Conservation (phyloP, 2,329 filamentous ascomycete genomes). For the Cucurbitaria berberidis region DNA sequence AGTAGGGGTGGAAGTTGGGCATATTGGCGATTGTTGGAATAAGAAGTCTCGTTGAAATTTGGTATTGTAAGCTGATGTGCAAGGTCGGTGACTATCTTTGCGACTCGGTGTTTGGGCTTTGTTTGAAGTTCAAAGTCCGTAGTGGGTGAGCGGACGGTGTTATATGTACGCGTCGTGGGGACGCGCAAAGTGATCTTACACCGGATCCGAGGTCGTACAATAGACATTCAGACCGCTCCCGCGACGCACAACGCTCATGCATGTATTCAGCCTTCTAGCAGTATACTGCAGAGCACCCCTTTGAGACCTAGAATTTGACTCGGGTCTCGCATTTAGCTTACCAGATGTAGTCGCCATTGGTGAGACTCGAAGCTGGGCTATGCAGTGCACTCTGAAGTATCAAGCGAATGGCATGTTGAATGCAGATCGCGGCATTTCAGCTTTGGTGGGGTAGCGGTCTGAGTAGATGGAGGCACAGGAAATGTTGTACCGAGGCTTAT, state of each 20-base stretch:
- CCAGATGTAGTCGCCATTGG: neutral
- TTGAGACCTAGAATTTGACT: neutral
- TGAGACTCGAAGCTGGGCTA: neutral
- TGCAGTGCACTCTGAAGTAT: neutral
- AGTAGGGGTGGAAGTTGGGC: constrained; percentile 13
- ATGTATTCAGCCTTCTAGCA: neutral
- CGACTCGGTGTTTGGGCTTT: neutral
- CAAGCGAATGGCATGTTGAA: neutral
- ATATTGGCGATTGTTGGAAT: constrained; percentile 2
- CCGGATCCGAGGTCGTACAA: neutral
- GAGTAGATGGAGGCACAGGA: neutral
- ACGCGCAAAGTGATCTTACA: neutral
- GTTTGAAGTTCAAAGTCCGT: constrained; percentile 3
- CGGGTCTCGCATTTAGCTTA: neutral
- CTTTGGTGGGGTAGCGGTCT: neutral
- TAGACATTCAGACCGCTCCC: neutral
- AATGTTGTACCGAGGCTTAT: too few relatives aligned
- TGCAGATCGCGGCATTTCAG: neutral
- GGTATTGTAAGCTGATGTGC: neutral
- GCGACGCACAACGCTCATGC: neutral
- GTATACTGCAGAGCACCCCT: neutral
- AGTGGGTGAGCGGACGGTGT: neutral
- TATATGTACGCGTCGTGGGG: constrained; percentile 2
- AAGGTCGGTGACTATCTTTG: neutral
- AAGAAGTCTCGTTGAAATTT: neutral